Percentiles rank a stretch among this genome's conserved stretches.
phyloP scores from a whole-genome alignment of 2,329 filamentous ascomycete genomes.

The Penicillium sp. region DNA sequence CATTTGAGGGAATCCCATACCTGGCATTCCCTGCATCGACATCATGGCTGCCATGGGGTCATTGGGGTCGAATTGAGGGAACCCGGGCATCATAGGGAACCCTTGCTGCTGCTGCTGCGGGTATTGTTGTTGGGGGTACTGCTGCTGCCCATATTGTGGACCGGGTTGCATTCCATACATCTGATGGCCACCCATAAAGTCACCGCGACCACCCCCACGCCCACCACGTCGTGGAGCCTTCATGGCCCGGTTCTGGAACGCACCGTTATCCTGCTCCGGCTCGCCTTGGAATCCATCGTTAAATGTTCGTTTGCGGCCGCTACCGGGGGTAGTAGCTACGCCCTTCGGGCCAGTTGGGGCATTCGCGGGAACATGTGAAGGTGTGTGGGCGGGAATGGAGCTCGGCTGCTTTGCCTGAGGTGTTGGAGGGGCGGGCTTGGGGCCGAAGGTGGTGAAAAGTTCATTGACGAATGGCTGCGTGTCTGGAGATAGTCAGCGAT shows the following conservation, averaged over 20 bases:
- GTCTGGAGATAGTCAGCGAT: slow-evolving; percentile 39
- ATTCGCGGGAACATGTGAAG: slow-evolving; percentile 23
- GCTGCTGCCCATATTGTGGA: slow-evolving; percentile 26
- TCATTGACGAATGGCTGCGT: slow-evolving; percentile 58
- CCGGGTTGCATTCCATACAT: slow-evolving; percentile 19
- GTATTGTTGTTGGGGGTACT: slow-evolving; percentile 28
- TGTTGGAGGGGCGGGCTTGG: slow-evolving; percentile 40
- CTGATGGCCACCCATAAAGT: slow-evolving; percentile 38
- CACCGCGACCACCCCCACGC: slow-evolving; percentile 47
- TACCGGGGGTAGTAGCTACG: slow-evolving; percentile 26
- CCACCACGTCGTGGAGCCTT: slow-evolving; percentile 46
- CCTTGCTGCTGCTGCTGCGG: slow-evolving; percentile 29
- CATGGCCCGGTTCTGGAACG: slow-evolving; percentile 49
- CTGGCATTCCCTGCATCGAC: slow-evolving; percentile 56
- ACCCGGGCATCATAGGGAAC: slow-evolving; percentile 45
- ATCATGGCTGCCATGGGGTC: slow-evolving; percentile 58
- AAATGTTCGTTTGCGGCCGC: slow-evolving; percentile 54
- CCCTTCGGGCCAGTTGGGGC: slow-evolving; percentile 24
- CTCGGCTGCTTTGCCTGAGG: slow-evolving; percentile 24
- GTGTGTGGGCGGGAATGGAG: slow-evolving; percentile 15
- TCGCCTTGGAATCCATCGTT: slow-evolving; percentile 53
- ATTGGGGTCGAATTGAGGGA: slow-evolving; percentile 56
- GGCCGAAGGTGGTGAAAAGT: slow-evolving; percentile 54
- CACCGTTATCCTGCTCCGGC: slow-evolving; percentile 43
- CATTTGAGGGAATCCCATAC: slow-evolving; percentile 54